Conservation (phyloP, 179 eudicot species). For the Beta lomatogona region DNA sequence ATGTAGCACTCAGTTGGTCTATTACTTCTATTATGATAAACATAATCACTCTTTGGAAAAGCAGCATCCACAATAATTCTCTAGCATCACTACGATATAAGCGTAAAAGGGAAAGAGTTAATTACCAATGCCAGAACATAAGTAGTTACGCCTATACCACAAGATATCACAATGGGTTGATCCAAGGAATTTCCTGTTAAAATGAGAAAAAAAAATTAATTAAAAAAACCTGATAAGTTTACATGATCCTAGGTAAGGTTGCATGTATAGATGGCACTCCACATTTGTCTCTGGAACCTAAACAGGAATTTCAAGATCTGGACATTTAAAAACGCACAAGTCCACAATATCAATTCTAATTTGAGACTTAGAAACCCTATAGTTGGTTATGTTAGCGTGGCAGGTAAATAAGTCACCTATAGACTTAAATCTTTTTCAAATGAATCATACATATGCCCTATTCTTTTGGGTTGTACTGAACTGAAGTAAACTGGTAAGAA, state of each 20-base stretch:
- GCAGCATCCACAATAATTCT: neutral
- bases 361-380: neutral
- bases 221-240: neutral
- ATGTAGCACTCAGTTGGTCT: neutral
- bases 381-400: no score
- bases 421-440: no score
- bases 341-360: neutral
- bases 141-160: slow-evolving; percentile 96
- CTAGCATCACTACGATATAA: neutral
- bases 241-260: neutral
- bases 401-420: no score
- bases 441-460: no score
- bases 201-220: neutral
- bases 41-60: neutral
- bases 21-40: neutral
- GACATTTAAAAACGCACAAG: neutral
- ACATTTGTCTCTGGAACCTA: slow-evolving; percentile 1
- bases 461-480: no score
- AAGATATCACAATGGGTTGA: slow-evolving; percentile 65
- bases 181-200: slow-evolving; percentile 71
- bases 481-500: no score
- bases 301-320: no score
- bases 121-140: slow-evolving; percentile 84
- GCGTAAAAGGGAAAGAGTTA: slow-evolving; percentile 7
- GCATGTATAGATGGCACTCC: neutral